Evolutionary conservation across 257 asterid genomes (phyloP), one percentile per base, ranked within the genome.

Genomic region (Solanum chiquidenum): DNA sequence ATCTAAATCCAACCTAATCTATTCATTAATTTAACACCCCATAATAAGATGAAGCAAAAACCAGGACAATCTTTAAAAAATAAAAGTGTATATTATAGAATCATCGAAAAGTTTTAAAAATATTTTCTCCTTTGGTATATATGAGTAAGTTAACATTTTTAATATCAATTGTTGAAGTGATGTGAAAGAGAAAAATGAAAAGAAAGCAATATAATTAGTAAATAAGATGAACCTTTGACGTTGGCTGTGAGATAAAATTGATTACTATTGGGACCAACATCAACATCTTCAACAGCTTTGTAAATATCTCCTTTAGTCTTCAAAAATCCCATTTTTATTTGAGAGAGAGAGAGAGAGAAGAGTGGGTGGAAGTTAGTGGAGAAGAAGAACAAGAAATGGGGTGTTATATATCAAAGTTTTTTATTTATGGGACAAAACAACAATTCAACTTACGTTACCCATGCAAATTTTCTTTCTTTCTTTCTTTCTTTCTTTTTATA

Each of bases 251-350:
- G 92, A 86, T 96, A 96, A 80, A 91, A 83, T 77, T 96, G 94
- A 29, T 92, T 89, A 79, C 97, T 95, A 34, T 89, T 52, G 27
- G 97, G 94, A 79, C 97, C 93, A 80, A 96, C 93, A 93, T 96
- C 96, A 74, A 95, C 93, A 20, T 92, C 92, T 10, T 90, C 94
- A 44, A 83, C 95, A 14, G 91, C 90, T 90, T 92, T 90, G 95
- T 95, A 96, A 68, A 92, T 92, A 14, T 82, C 92, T 18, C 98
- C 98, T 86, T 91, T 89, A 44, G 85, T 93, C 89, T 88, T 93
- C 35, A 95, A 46, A 76, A 95, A 14, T 33, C 94, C 98, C 98
- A 94, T 68, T 68, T 25, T 13, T 66, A 25, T 93, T 31, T 3
- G 25, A 34, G 83, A 5, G 55, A 23, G 34, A 42, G 58, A 49